Conservation (phyloP, 2,329 filamentous ascomycete genomes). For the Alternaria dauci region DNA sequence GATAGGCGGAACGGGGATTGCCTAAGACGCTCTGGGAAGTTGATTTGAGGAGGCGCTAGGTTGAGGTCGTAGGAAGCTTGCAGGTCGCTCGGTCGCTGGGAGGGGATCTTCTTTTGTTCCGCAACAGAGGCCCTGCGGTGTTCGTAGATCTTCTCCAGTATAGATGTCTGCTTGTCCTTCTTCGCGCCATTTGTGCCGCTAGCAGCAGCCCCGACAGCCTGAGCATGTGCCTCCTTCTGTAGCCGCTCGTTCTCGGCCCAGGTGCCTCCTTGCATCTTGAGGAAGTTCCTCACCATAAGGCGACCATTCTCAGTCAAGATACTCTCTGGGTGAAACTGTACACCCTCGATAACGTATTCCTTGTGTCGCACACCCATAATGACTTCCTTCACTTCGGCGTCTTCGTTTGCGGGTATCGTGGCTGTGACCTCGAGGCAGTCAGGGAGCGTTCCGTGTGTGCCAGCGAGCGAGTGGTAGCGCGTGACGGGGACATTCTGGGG, state of each 20-base stretch:
- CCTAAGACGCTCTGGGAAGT: slow-evolving; percentile 79
- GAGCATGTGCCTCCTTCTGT: slow-evolving; percentile 45
- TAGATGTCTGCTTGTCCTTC: slow-evolving; percentile 75
- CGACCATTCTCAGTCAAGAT: slow-evolving; percentile 91
- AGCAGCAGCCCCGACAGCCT: slow-evolving; percentile 43
- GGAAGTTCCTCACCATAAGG: slow-evolving; percentile 90
- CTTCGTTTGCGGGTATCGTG: slow-evolving; percentile 76
- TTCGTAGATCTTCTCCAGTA: slow-evolving; percentile 89
- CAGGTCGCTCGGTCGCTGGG: slow-evolving; percentile 81
- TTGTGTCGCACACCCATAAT: slow-evolving; percentile 98
- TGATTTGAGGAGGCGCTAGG: slow-evolving; percentile 82
- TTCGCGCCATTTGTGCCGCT: slow-evolving; percentile 35
- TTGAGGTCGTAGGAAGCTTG: slow-evolving; percentile 87
- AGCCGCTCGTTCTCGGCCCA: slow-evolving; percentile 81
- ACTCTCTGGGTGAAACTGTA: slow-evolving; percentile 98
- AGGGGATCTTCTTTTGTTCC: slow-evolving; percentile 84
- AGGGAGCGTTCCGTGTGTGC: slow-evolving; percentile 86
- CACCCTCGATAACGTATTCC: slow-evolving; percentile 88
- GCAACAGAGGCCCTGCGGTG: slow-evolving; percentile 79
- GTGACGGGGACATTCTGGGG: slow-evolving; percentile 85
- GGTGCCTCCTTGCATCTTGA: slow-evolving; percentile 85
- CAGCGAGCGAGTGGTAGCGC: slow-evolving; percentile 94
- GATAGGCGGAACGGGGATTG: slow-evolving; percentile 88
- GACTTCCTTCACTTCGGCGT: slow-evolving; percentile 79
- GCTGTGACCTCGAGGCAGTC: slow-evolving; percentile 88